These are phyloP conservation scores for Amylocarpus encephaloides DNA, from an alignment of 2,329 filamentous ascomycete species.

Conservation along the genomic window DNA sequence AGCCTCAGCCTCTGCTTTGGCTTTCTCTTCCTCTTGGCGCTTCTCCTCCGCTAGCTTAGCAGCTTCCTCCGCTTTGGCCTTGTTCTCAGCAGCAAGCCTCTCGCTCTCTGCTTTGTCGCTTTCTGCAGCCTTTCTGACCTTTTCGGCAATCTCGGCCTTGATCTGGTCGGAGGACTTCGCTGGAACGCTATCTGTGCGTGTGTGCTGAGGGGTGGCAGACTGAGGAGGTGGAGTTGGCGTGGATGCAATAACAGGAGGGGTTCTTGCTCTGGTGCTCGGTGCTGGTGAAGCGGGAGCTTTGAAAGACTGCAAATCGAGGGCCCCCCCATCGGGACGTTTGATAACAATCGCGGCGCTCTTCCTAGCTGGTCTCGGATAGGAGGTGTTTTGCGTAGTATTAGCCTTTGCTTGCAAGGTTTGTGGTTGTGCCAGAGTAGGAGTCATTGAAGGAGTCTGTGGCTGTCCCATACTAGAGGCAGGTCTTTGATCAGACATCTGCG, in stretches of 20 bases:
- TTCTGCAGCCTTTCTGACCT: slow-evolving; percentile 36
- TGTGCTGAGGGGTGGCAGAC: slow-evolving; percentile 58
- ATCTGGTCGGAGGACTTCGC: slow-evolving; percentile 76
- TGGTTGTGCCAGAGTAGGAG: slow-evolving; percentile 36
- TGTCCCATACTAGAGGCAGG: slow-evolving; percentile 39
- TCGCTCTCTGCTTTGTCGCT: slow-evolving; percentile 16
- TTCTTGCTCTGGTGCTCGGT: slow-evolving; percentile 50
- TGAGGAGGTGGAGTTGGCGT: slow-evolving; percentile 77
- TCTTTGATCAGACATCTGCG: slow-evolving; percentile 63
- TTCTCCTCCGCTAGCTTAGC: slow-evolving; percentile 30
- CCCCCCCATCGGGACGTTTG: slow-evolving; percentile 75
- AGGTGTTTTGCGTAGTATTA: slow-evolving; percentile 35
- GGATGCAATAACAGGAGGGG: slow-evolving; percentile 60
- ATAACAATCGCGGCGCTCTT: slow-evolving; percentile 76
- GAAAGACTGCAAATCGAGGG: slow-evolving; percentile 59
- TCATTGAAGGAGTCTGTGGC: slow-evolving; percentile 30
- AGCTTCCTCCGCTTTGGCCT: slow-evolving; percentile 29
- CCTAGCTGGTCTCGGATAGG: slow-evolving; percentile 27
- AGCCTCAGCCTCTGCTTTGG: slow-evolving; percentile 30
- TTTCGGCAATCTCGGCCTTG: slow-evolving; percentile 67
- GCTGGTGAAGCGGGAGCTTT: slow-evolving; percentile 58
- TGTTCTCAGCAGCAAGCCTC: slow-evolving; percentile 29
- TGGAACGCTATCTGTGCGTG: slow-evolving; percentile 57
- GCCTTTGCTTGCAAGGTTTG: slow-evolving; percentile 52
- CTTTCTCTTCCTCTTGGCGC: slow-evolving; percentile 32